Percentiles rank a stretch among this genome's conserved stretches.
These are phyloP conservation scores for Pouteria glomerata DNA, from an alignment of 148 eudicot genomes.

Conservation along the genomic window DNA sequence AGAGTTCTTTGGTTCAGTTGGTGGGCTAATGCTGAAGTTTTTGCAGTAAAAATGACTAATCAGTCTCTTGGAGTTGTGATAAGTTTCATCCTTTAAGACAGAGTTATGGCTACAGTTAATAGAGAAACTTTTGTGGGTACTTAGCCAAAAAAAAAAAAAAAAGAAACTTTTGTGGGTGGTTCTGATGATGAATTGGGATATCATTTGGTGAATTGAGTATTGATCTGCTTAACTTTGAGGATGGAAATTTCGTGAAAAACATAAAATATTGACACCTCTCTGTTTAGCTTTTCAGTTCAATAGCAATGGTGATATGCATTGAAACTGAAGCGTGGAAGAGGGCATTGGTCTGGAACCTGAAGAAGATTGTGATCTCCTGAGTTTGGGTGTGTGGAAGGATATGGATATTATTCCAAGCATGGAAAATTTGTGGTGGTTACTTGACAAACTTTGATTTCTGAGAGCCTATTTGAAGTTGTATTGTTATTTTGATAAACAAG, in stretches of 20 bases:
- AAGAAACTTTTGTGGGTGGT: background rate
- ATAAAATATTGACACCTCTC: background rate
- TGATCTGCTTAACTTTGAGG: background rate
- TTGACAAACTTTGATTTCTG: background rate
- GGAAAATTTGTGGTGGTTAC: background rate
- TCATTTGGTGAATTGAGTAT: background rate
- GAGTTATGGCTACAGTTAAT: background rate
- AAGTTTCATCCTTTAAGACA: background rate
- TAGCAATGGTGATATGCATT: background rate
- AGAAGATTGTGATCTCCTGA: background rate
- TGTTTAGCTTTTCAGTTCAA: background rate
- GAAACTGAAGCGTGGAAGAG: background rate
- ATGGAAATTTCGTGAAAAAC: background rate
- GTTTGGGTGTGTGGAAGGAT: background rate
- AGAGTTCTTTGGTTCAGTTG: conserved; percentile 1
- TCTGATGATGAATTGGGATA: background rate
- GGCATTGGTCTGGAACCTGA: background rate
- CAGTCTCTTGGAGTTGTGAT: background rate
- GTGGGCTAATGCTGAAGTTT: background rate
- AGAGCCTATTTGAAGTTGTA: no score
- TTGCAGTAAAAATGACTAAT: no score
- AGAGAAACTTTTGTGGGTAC: background rate
- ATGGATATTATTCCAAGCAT: background rate
- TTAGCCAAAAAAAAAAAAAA: no score
- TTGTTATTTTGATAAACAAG: no score